Evolutionary conservation across 2,329 filamentous ascomycete genomes (phyloP).

Genomic region (Colletotrichum gloeosporioides): DNA sequence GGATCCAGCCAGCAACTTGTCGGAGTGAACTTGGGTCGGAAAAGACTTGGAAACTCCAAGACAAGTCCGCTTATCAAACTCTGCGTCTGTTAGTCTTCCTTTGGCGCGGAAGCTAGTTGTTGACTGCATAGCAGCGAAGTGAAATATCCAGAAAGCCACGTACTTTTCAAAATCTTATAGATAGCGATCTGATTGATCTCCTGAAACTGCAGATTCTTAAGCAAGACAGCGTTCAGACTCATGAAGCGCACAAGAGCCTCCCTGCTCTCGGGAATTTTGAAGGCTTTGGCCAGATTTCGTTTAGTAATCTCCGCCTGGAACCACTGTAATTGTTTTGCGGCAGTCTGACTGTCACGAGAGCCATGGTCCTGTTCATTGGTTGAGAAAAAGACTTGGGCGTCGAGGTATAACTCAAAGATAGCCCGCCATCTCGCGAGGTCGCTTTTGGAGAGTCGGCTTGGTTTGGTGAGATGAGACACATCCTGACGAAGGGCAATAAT

Average conservation of each 20-base stretch:
- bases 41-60: conserved; percentile 71
- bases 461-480: conserved; percentile 69
- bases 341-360: conserved; percentile 67
- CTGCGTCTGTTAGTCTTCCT: conserved; percentile 42
- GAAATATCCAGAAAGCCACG: not conserved
- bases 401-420: conserved; percentile 82
- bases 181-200: conserved; percentile 83
- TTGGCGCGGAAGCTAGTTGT: not conserved
- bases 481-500: conserved; percentile 69
- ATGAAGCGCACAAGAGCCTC: conserved; percentile 73
- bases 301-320: conserved; percentile 73
- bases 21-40: conserved; percentile 61
- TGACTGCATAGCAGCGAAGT: not conserved
- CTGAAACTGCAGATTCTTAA: conserved; percentile 83
- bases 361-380: conserved; percentile 75
- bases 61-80: conserved; percentile 87
- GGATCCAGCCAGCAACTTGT: conserved; percentile 66
- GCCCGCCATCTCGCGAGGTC: conserved; percentile 80
- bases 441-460: conserved; percentile 64
- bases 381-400: conserved; percentile 83
- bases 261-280: conserved; percentile 71
- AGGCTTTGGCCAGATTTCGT: conserved; percentile 61
- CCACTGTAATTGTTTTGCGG: conserved; percentile 70
- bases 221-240: conserved; percentile 73
- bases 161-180: conserved; percentile 84